phyloP scores from a whole-genome alignment of 2,329 filamentous ascomycete genomes.

The Pseudogymnoascus sp. region DNA sequence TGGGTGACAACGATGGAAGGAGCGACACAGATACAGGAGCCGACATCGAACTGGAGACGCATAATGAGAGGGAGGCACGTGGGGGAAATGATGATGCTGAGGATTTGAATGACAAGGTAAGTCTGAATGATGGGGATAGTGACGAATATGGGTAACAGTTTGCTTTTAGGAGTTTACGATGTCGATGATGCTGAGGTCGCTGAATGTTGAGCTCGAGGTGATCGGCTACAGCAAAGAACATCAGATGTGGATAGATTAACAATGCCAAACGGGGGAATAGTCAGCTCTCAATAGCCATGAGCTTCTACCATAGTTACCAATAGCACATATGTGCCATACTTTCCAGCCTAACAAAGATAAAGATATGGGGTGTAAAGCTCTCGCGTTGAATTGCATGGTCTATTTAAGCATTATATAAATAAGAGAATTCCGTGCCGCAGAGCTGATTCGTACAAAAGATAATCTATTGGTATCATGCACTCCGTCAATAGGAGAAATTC shows the following conservation, averaged over 20 bases:
- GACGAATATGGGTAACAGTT: slow-evolving; percentile 10
- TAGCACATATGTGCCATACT: background rate
- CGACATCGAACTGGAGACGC: slow-evolving; percentile 28
- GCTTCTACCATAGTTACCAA: background rate
- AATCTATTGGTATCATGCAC: background rate
- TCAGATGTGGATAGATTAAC: slow-evolving; percentile 51
- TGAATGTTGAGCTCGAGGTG: slow-evolving; percentile 55
- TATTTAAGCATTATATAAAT: background rate
- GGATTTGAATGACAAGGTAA: slow-evolving; percentile 33
- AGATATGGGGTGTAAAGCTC: background rate
- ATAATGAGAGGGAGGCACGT: slow-evolving; percentile 29
- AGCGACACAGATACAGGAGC: slow-evolving; percentile 28
- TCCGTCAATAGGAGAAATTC: background rate
- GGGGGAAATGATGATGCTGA: slow-evolving; percentile 29
- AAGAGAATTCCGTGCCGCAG: background rate
- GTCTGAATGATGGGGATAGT: slow-evolving; percentile 27
- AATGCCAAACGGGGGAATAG: background rate
- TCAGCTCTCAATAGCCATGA: background rate
- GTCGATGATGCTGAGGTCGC: slow-evolving; percentile 59
- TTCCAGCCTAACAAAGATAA: background rate
- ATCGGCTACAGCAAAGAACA: slow-evolving; percentile 54
- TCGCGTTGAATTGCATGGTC: background rate
- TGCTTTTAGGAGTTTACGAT: slow-evolving; percentile 54
- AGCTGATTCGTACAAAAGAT: background rate
- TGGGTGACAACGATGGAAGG: slow-evolving; percentile 28